Percentiles rank a stretch among this genome's conserved stretches.
These are phyloP conservation scores for Clarireedia paspali DNA, from an alignment of 2,329 filamentous ascomycete species.

Conservation along the genomic window DNA sequence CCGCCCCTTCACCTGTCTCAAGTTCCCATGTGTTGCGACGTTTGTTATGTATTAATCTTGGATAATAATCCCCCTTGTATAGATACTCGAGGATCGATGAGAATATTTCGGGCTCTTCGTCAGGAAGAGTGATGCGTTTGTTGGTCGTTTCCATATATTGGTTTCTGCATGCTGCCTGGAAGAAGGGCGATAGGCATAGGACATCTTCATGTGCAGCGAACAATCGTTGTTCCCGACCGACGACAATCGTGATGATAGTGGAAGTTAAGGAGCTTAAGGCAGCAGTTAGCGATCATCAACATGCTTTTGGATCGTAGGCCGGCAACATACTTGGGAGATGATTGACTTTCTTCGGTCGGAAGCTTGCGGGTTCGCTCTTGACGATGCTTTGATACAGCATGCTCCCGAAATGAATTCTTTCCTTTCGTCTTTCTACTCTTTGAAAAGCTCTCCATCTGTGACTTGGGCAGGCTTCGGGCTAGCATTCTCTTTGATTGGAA, in stretches of 20 bases:
- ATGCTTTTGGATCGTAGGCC: not conserved
- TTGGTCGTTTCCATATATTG: conserved; percentile 52
- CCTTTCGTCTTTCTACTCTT: conserved; percentile 21
- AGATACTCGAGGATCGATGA: conserved; percentile 85
- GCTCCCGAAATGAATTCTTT: conserved; percentile 29
- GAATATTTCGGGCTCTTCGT: conserved; percentile 86
- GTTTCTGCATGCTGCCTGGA: conserved; percentile 54
- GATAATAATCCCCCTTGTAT: conserved; percentile 81
- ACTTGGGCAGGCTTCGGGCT: conserved; percentile 22
- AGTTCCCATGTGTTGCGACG: conserved; percentile 73
- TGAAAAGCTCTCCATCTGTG: conserved; percentile 29
- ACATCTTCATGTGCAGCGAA: conserved; percentile 90
- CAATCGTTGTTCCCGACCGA: conserved; percentile 75
- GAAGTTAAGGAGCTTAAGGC: conserved; percentile 47
- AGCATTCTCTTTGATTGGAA: conserved; percentile 21
- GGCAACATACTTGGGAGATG: conserved; percentile 19
- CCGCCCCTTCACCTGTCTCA: conserved; percentile 57
- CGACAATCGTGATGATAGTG: conserved; percentile 69
- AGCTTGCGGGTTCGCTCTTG: conserved; percentile 23
- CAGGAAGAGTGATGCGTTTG: conserved; percentile 71
- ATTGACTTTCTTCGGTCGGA: conserved; percentile 21
- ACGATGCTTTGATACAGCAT: conserved; percentile 30
- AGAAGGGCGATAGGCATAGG: conserved; percentile 71
- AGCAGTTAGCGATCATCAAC: conserved; percentile 13
- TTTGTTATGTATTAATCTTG: conserved; percentile 75